Base-by-base conservation (phyloP, 345 rosid species). In the Arabis alpina region DNA sequence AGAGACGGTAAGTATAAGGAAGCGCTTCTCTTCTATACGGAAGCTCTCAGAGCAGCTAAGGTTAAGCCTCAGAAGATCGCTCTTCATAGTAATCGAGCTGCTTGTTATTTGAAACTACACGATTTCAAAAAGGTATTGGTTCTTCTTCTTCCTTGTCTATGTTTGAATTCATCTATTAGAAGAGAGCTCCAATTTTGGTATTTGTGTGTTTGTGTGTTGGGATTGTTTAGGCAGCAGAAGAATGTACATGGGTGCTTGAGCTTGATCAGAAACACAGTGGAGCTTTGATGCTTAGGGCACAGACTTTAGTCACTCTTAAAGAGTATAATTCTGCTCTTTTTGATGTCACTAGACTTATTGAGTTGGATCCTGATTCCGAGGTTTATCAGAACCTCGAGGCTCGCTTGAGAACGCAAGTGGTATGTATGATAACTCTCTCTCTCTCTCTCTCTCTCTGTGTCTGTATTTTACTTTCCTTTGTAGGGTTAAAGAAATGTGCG, bases 71-170 rank as follows among this genome's bases (percentile, higher is more conserved):
- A 88, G 76, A 88, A 80, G 88, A 93, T 93, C 82, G 87, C 96
- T 61, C 74, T 93, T 65, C 96, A 93, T 70, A 93, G 98, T 74
- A 93, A 93, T 69, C 80, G 97, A 45, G 98, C 98, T 56, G 97
- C 97, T 77, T 93, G 98, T 74, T 93, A 66, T 63, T 71, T 93
- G 77, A 93, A 91, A 54, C 57, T 93, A 41, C 97, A 86, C 77
- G 78, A 80, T 74, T 93, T 93, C 94, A 77, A 81, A 40, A 80
- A 84, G 92, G 97, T 93, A 1, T 11, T 8, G 27, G 7, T 4
- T 32, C 6, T 4, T 32, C 10, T 36, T 36, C 5, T 36, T 36
- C 5, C 10, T 36, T 36, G 39, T 36, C 5, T 5, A 2, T 36
- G 2, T 36, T 36, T 36, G 32, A 7, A 32, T 32, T 32, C 7